phyloP scores from a whole-genome alignment of 2,329 filamentous ascomycete genomes.

The Hymenoscyphus infarciens region DNA sequence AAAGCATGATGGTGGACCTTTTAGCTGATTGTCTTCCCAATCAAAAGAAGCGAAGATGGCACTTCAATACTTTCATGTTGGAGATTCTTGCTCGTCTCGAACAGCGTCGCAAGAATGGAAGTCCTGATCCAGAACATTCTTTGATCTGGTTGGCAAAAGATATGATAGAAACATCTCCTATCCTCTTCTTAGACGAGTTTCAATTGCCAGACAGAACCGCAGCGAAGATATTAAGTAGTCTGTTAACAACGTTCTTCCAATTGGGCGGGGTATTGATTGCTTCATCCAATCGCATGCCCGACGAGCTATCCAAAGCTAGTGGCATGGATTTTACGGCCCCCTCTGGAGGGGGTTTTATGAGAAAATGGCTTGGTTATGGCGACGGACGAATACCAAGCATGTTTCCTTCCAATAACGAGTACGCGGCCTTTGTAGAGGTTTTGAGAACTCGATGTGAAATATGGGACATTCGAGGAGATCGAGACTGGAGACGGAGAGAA shows the following conservation, averaged over 20 bases:
- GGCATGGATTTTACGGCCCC: slow-evolving; percentile 62
- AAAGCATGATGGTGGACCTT: slow-evolving; percentile 80
- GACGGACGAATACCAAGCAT: slow-evolving; percentile 30
- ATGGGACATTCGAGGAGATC: slow-evolving; percentile 76
- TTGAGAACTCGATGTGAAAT: slow-evolving; percentile 75
- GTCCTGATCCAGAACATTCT: slow-evolving; percentile 54
- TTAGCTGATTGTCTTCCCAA: slow-evolving; percentile 76
- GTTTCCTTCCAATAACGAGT: slow-evolving; percentile 64
- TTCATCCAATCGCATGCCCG: slow-evolving; percentile 79
- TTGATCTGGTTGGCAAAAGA: slow-evolving; percentile 72
- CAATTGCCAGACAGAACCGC: slow-evolving; percentile 76
- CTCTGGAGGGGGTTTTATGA: slow-evolving; percentile 49
- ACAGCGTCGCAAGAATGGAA: slow-evolving; percentile 34
- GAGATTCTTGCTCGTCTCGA: slow-evolving; percentile 72
- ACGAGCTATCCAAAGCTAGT: slow-evolving; percentile 72
- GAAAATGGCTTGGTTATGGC: slow-evolving; percentile 45
- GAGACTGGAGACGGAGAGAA: slow-evolving; percentile 65
- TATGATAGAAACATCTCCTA: slow-evolving; percentile 69
- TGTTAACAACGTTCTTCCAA: slow-evolving; percentile 78
- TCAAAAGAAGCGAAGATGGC: slow-evolving; percentile 69
- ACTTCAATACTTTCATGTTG: slow-evolving; percentile 85
- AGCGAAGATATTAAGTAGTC: slow-evolving; percentile 73
- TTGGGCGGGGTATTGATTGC: slow-evolving; percentile 76
- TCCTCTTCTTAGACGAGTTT: slow-evolving; percentile 80
- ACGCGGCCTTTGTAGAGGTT: slow-evolving; percentile 71